Percentiles rank a stretch among this genome's conserved stretches.
Conservation (phyloP, 2,329 filamentous ascomycete species). For the Lachnellula hyalina region DNA sequence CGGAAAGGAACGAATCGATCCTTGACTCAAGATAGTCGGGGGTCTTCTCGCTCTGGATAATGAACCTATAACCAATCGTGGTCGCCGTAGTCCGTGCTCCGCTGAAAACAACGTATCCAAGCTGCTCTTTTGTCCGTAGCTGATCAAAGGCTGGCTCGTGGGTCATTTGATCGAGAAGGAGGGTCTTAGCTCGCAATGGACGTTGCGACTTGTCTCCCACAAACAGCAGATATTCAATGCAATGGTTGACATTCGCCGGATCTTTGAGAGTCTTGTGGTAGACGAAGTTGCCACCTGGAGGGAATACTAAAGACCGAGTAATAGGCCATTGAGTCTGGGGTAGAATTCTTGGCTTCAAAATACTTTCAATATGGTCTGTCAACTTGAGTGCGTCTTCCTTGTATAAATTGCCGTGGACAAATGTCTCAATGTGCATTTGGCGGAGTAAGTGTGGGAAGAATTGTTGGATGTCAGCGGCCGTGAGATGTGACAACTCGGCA, state of each 20-base stretch:
- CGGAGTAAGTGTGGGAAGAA: conserved; percentile 78
- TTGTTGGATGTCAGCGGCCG: conserved; percentile 64
- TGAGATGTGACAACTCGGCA: conserved; percentile 69
- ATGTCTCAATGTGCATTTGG: conserved; percentile 81
- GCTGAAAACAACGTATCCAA: conserved; percentile 94
- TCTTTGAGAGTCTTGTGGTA: conserved; percentile 79
- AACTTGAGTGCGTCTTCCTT: conserved; percentile 87
- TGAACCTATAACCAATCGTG: conserved; percentile 78
- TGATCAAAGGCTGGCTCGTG: conserved; percentile 94
- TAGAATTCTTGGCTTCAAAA: conserved; percentile 66
- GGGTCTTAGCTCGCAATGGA: conserved; percentile 65
- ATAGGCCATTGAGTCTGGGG: conserved; percentile 77
- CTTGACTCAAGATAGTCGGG: conserved; percentile 79
- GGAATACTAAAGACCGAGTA: conserved; percentile 69
- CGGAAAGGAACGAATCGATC: conserved; percentile 76
- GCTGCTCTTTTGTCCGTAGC: conserved; percentile 91
- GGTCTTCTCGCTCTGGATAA: conserved; percentile 88
- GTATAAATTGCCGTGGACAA: conserved; percentile 89
- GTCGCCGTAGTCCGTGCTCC: conserved; percentile 67
- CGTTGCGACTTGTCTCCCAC: conserved; percentile 66
- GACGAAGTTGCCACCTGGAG: conserved; percentile 74
- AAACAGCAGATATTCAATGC: conserved; percentile 72
- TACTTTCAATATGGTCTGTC: conserved; percentile 75
- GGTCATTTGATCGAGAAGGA: conserved; percentile 83
- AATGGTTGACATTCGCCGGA: conserved; percentile 83